Evolutionary conservation across 2,329 filamentous ascomycete genomes (phyloP), one percentile per base, ranked within the genome.

Genomic region (Thermothelomyces thermophilus): DNA sequence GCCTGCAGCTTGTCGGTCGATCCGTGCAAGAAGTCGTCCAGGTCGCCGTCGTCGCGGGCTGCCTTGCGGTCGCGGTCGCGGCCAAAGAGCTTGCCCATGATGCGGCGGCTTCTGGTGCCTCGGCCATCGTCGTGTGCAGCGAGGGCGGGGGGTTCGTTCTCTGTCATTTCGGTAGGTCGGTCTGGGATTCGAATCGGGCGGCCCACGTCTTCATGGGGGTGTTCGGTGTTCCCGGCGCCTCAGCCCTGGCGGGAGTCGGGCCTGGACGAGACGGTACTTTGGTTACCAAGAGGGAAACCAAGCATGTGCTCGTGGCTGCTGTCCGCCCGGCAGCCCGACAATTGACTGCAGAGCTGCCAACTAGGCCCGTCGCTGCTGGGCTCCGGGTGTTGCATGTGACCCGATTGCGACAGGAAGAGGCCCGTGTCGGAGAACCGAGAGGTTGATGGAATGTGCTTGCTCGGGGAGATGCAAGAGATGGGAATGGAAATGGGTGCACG

Each of bases 1-100:
- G 81, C 71, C 54, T 73, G 70, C 48, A 82, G 66, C 52, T 71
- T 74, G 64, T 83, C 79, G 52, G 76, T 67, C 33, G 73, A 69
- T 52, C 76, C 75, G 60, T 73, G 73, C 45, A 84, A 70, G 64
- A 84, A 84, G 55, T 76, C 75, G 60, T 82, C 74, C 54, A 84
- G 70, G 43, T 78, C 73, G 58, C 68, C 67, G 52, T 68, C 64
- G 52, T 70, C 68, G 60, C 54, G 66, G 57, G 59, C 60, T 54
- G 58, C 50, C 62, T 70, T 64, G 57, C 64, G 62, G 59, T 66
- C 57, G 26, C 63, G 62, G 43, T 59, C 56, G 42, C 60, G 64
- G 50, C 72, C 72, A 60, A 82, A 82, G 51, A 84, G 69, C 69
- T 80, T 82, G 57, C 80, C 80, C 74, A 83, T 83, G 41, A 84